A percentile compares a stretch with the other conserved stretches of the same genome.
These are phyloP conservation scores for Trifolium fragiferum DNA, from an alignment of 306 rosid species.

Conservation along the genomic window DNA sequence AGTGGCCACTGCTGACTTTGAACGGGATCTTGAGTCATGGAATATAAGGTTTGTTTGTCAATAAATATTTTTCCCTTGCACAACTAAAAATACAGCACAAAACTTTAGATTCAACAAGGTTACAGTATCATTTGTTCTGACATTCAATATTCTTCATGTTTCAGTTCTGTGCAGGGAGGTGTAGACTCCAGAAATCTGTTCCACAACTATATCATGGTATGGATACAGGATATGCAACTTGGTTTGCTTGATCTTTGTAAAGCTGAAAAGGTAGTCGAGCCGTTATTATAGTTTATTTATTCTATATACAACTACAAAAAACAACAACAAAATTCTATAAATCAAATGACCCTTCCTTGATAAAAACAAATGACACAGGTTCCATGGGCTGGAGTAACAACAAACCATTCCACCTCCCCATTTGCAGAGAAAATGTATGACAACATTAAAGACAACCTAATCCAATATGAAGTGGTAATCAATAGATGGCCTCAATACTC, in stretches of 20 bases:
- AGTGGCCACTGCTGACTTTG: constrained; percentile 84
- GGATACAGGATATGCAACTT: constrained; percentile 96
- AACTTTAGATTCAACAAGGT: constrained; percentile 5
- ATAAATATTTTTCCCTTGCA: constrained; percentile 14
- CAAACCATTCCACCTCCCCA: constrained; percentile 88
- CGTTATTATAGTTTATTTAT: constrained; percentile 27
- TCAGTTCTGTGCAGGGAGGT: constrained; percentile 82
- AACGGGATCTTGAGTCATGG: constrained; percentile 90
- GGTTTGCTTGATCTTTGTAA: constrained; percentile 81
- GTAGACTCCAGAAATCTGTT: constrained; percentile 80
- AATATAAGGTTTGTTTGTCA: constrained; percentile 77
- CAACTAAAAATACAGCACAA: constrained; percentile 7
- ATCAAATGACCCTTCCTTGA: constrained; percentile 34
- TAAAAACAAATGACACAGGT: constrained; percentile 61
- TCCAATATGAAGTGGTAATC: constrained; percentile 82
- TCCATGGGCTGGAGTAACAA: constrained; percentile 95
- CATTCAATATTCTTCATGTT: constrained; percentile 32
- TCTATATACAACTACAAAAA: constrained; percentile 33
- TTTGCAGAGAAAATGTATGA: constrained; percentile 97
- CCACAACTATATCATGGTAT: constrained; percentile 86
- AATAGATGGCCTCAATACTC: constrained; percentile 98
- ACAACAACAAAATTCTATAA: background rate
- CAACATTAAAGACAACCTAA: constrained; percentile 71
- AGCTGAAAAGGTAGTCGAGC: constrained; percentile 81
- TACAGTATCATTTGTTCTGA: constrained; percentile 44